Percentiles rank a stretch among this genome's conserved stretches.
Evolutionary conservation across 306 rosid species (phyloP).

Genomic region (Ceratonia siliqua): DNA sequence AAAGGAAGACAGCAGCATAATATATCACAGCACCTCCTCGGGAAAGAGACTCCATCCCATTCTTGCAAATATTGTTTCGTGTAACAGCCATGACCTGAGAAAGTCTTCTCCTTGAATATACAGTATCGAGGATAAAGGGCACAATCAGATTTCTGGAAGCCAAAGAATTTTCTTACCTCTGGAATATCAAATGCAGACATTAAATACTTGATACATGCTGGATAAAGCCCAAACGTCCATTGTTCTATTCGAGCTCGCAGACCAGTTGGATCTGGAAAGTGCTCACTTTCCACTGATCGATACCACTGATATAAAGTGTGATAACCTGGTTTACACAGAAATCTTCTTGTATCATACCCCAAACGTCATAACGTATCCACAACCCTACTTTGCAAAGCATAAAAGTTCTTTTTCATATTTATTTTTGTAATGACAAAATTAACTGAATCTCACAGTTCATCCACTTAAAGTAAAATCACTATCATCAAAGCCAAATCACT

Average conservation of each 20-base stretch:
- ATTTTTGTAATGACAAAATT: neutral
- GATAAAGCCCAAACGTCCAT: conserved; percentile 98
- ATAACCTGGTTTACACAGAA: conserved; percentile 62
- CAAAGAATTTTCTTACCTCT: conserved; percentile 61
- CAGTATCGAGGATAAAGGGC: neutral
- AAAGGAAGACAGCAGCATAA: conserved; percentile 86
- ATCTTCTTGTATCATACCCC: neutral
- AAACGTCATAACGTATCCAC: conserved; percentile 7
- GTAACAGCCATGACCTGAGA: conserved; percentile 96
- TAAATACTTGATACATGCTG: conserved; percentile 94
- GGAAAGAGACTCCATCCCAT: conserved; percentile 82
- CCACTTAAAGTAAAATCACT: neutral
- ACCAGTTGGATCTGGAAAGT: conserved; percentile 99
- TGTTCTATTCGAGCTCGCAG: conserved; percentile 94
- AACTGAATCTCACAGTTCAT: neutral
- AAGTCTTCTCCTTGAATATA: conserved; percentile 21
- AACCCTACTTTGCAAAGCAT: neutral
- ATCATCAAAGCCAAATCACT: neutral
- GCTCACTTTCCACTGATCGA: conserved; percentile 86
- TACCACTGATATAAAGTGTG: conserved; percentile 95
- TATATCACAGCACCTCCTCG: conserved; percentile 81
- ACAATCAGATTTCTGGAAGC: neutral
- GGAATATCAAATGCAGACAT: conserved; percentile 99
- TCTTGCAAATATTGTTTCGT: conserved; percentile 83
- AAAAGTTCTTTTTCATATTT: neutral